Evolutionary conservation across 805 yeast species (phyloP).

Genomic region (Pichia kluyveri): DNA sequence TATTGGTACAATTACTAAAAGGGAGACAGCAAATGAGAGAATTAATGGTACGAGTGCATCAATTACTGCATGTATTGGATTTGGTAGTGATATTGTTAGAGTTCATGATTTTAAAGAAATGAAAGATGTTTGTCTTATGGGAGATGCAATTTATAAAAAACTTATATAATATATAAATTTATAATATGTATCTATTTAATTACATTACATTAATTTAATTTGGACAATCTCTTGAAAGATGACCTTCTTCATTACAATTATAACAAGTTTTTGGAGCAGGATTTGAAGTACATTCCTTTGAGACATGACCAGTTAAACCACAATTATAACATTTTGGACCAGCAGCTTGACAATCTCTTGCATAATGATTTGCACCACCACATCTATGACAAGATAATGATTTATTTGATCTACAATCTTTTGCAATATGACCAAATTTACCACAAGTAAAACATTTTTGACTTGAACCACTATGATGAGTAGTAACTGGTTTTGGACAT

Average conservation of each 20-base stretch:
- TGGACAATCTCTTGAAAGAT: slow-evolving; percentile 73
- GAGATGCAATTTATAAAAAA: slow-evolving; percentile 62
- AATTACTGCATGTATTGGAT: slow-evolving; percentile 62
- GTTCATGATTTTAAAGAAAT: slow-evolving; percentile 74
- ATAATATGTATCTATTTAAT: too few relatives aligned
- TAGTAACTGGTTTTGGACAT: slow-evolving; percentile 53
- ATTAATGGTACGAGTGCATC: slow-evolving; percentile 71
- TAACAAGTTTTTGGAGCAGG: slow-evolving; percentile 53
- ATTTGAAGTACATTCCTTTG: slow-evolving; percentile 60
- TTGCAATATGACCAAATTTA: slow-evolving; percentile 74
- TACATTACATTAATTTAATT: background rate
- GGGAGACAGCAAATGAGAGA: slow-evolving; percentile 48
- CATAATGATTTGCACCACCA: slow-evolving; percentile 90
- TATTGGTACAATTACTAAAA: slow-evolving; percentile 65
- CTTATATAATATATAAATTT: too few relatives aligned
- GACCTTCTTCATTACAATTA: slow-evolving; percentile 74
- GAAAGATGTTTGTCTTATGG: slow-evolving; percentile 44
- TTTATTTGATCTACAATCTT: slow-evolving; percentile 42
- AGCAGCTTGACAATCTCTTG: slow-evolving; percentile 73
- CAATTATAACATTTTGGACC: slow-evolving; percentile 81
- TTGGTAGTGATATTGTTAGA: slow-evolving; percentile 71
- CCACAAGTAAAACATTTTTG: slow-evolving; percentile 77
- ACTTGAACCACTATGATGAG: slow-evolving; percentile 24
- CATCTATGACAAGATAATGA: slow-evolving; percentile 75
- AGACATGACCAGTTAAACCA: slow-evolving; percentile 83